These are phyloP conservation scores for Lophiotrema nucula DNA, from an alignment of 495 filamentous ascomycete species.

Conservation along the genomic window DNA sequence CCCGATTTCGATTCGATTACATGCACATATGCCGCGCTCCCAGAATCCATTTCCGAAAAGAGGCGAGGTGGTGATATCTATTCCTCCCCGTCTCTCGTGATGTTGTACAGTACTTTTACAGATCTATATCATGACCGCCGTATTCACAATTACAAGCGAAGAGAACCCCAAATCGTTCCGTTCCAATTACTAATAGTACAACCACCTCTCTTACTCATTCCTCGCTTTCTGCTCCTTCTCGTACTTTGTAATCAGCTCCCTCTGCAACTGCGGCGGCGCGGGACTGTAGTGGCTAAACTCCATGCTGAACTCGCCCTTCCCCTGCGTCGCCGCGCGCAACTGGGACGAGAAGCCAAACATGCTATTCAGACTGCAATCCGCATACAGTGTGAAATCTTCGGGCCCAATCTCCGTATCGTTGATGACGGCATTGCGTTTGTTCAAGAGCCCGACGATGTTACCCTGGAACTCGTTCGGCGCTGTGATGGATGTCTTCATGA, in stretches of 20 bases:
- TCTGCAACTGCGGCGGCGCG: conserved; percentile 86
- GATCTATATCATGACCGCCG: too few relatives aligned
- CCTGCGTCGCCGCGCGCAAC: conserved; percentile 90
- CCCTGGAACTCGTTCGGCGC: conserved; percentile 98
- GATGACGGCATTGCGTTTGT: conserved; percentile 94
- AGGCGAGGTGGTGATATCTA: too few relatives aligned
- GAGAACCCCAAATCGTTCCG: too few relatives aligned
- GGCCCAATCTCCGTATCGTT: conserved; percentile 92
- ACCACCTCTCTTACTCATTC: conserved; percentile 39
- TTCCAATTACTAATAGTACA: too few relatives aligned
- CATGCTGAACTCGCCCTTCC: conserved; percentile 99
- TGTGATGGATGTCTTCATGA: conserved; percentile 97
- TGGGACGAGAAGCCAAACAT: conserved; percentile 97
- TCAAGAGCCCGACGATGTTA: conserved; percentile 88
- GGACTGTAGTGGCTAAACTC: conserved; percentile 95
- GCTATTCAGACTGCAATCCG: conserved; percentile 87
- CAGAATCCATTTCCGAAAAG: too few relatives aligned
- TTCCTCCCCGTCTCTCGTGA: too few relatives aligned
- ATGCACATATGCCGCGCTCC: too few relatives aligned
- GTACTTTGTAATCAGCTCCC: conserved; percentile 84
- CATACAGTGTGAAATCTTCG: conserved; percentile 93
- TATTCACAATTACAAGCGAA: too few relatives aligned
- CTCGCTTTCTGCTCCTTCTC: conserved; percentile 79
- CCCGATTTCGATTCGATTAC: too few relatives aligned
- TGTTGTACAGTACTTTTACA: too few relatives aligned